Evolutionary conservation across 2,329 filamentous ascomycete species (phyloP).

Genomic region (Penicillium paneum): DNA sequence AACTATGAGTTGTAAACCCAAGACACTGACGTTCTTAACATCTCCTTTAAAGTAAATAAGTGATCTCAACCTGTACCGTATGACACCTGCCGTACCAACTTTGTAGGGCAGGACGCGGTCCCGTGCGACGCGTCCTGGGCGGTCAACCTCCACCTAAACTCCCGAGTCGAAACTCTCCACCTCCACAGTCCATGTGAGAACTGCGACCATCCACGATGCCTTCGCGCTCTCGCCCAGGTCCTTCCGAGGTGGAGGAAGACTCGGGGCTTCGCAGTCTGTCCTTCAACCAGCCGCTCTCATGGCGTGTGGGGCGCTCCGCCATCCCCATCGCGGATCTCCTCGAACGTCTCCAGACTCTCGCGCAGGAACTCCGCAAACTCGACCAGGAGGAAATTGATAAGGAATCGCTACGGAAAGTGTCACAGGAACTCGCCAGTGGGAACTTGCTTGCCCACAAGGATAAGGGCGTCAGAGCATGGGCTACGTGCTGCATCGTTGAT

Average conservation of each 20-base stretch:
- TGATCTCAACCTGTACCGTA: background rate
- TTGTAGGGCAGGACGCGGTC: constrained; percentile 10
- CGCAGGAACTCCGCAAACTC: constrained; percentile 76
- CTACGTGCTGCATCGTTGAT: constrained; percentile 86
- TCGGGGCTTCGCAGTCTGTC: constrained; percentile 51
- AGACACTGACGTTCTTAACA: too few relatives aligned
- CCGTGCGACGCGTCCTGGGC: constrained; percentile 23
- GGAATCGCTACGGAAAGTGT: constrained; percentile 77
- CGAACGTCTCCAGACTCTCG: constrained; percentile 73
- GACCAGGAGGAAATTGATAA: constrained; percentile 84
- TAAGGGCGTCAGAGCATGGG: constrained; percentile 84
- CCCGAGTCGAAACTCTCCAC: constrained; percentile 16
- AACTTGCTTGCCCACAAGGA: constrained; percentile 90
- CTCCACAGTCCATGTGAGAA: constrained; percentile 22
- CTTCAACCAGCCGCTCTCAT: constrained; percentile 84
- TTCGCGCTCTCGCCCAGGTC: constrained; percentile 43
- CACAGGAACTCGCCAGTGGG: constrained; percentile 76
- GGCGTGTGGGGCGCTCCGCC: constrained; percentile 78
- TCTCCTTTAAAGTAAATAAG: background rate
- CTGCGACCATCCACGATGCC: constrained; percentile 36
- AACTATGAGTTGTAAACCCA: background rate
- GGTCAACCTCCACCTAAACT: constrained; percentile 24
- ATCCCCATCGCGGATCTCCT: constrained; percentile 81
- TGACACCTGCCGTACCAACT: background rate
- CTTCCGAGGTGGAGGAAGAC: constrained; percentile 37